Evolutionary conservation across 139 green algal genomes (phyloP), one percentile per base, ranked within the genome.

Genomic region (Gonium pectorale): DNA sequence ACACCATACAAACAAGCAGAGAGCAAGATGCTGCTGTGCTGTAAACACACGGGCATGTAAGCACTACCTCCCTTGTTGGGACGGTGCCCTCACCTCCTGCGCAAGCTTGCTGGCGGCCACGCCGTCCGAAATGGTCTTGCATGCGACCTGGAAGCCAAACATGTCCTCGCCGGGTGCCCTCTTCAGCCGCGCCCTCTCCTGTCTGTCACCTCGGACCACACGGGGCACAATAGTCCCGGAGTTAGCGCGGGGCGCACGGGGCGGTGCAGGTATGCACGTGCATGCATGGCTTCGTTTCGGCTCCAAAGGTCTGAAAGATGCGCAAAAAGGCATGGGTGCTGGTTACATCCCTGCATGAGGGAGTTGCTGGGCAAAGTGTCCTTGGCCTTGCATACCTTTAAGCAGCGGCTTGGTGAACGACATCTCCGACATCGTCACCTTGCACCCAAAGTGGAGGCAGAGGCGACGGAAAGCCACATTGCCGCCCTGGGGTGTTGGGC

Each of bases 401-500:
- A 93, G 37, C 22, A 97, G 79, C 27, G 89, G 69, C 35, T 90
- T 89, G 2, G 90, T 92, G 80, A 95, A 96, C 0, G 91, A 90
- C 96, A 98, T 98, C 83, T 98, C 96, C 15, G 67, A 90, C 73
- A 94, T 93, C 8, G 93, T 96, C 22, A 95, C 91, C 22, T 95
- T 80, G 33, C 88, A 90, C 0, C 91, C 93, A 81, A 96, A 96
- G 27, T 94, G 86, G 19, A 82, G 83, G 83, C 92, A 95, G 5
- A 98, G 90, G 27, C 90, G 86, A 37, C 95, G 89, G 86, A 97
- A 98, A 0, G 95, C 94, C 51, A 97, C 54, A 67, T 97, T 94
- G 80, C 92, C 91, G 31, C 89, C 93, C 44, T 90, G 54, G 0
- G 33, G 35, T n/a, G n/a, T n/a, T n/a, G n/a, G n/a, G n/a, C n/a